Base-by-base conservation (phyloP, 495 filamentous ascomycete species). In the Aspergillus sclerotiicarbonarius region DNA sequence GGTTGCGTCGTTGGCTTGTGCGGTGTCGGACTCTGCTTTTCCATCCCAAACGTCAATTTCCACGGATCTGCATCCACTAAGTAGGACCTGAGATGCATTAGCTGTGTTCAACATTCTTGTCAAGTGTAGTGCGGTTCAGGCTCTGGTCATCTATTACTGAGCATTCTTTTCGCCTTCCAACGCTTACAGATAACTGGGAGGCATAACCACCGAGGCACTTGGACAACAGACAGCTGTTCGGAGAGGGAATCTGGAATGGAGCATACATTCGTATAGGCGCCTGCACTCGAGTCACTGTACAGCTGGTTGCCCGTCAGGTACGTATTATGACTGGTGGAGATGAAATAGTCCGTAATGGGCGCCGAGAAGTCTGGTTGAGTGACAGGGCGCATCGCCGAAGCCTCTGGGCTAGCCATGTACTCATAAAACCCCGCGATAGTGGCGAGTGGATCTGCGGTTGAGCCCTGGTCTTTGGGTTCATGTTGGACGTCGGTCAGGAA, bases 21-120 rank as follows among this genome's bases (percentile, higher is more conserved):
- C 33, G 46, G 58, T 63, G 16, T 65, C 77, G 16, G 74, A 73
- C 18, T 71, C 71, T 6, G 68, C 55, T 41, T 91, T 84, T 12
- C 92, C 93, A 67, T 98, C 90, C 90, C 92, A 96, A 8, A 96
- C 91, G 64, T 98, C 93, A 58, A 98, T 91, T 74, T 97, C 93
- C 51, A 97, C 90, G 58, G 91, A 96, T 16, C 93, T 85, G 60
- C 93, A 94, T n/a, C 93, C 91, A 20, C 86, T 81, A 9, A 86
- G 72, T 33, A 97, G 82, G 15, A 83, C 84, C 84, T 88, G 61
- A 37, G 31, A 51, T 18, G 10, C 12, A 46, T 44, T 16, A 47
- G 49, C 35, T 25, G 43, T 12, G 15, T 20, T 47, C 32, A 31
- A 56, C 6, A 10, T 48, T 48, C 8, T 31, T 29, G 13, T 48